phyloP scores from a whole-genome alignment of 805 yeast genomes.

The Lipomyces lipofer region DNA sequence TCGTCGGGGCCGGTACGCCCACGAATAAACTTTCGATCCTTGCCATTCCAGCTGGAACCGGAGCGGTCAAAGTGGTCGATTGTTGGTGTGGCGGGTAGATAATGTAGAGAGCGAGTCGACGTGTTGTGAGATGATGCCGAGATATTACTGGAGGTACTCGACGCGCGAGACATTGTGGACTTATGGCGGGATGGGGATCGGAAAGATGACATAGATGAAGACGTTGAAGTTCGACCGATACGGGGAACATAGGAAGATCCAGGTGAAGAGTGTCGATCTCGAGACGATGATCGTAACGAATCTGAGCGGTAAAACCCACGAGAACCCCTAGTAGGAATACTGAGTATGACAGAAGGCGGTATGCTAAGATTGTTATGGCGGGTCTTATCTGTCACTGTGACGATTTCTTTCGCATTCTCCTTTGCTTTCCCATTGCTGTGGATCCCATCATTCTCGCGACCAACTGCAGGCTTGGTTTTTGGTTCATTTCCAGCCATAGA shows the following conservation, averaged over 20 bases:
- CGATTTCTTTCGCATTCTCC: no score
- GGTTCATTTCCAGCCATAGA: no score
- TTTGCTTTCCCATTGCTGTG: no score
- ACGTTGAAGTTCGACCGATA: constrained; percentile 27
- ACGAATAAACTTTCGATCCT: not conserved
- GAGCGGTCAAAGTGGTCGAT: constrained; percentile 7
- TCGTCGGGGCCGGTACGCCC: constrained; percentile 1
- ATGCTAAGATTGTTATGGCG: no score
- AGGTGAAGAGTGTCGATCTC: constrained; percentile 26
- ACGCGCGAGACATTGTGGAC: constrained; percentile 23
- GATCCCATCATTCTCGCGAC: no score
- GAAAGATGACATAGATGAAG: constrained; percentile 31
- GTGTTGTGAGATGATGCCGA: constrained; percentile 20
- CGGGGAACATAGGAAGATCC: constrained; percentile 12
- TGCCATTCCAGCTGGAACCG: not conserved
- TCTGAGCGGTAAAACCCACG: constrained; percentile 20
- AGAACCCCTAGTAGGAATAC: not conserved
- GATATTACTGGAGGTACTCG: constrained; percentile 30
- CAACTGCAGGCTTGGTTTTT: no score
- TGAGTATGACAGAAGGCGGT: constrained; percentile 4
- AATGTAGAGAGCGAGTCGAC: constrained; percentile 24
- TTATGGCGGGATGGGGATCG: constrained; percentile 12
- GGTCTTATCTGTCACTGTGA: no score
- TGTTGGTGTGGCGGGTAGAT: constrained; percentile 16
- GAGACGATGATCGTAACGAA: constrained; percentile 17